Base-by-base conservation (phyloP, 73 alveolate genomes). In the Paramecium primaurelia region DNA sequence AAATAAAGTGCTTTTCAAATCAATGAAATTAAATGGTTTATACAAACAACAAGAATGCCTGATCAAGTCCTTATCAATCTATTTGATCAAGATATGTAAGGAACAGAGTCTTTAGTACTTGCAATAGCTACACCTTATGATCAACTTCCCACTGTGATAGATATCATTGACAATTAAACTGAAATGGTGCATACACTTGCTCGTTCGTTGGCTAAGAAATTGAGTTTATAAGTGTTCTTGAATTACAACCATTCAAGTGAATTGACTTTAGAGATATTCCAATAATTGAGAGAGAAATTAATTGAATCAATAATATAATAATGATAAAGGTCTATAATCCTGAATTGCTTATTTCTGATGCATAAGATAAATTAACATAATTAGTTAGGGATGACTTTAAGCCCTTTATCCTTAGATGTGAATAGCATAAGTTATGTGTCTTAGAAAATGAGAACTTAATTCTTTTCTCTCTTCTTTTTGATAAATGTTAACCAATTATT, bases 221-320 rank as follows among this genome's bases (percentile, higher is more conserved):
- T 80, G 34, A 10, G n/a, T 9, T 7, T 45, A 14, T 12, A 80
- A 16, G 73, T 80, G 26, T 80, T 80, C 49, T 80, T 80, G 91
- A 80, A 80, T 49, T 80, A 80, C 75, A 80, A 80, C 49, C 87
- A 73, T 38, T 37, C 60, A 20, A 28, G 44, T 80, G 91, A 40
- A 26, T 36, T 80, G 18, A 45, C 44, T 3, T 25, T 28, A 6
- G 77, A 80, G 49, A 20, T 32, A 34, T 49, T 40, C 58, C 38
- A 32, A 36, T 26, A 32, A 36, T 42, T 45, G 44, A 40, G 71
- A 18, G 51, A 25, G 32, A 49, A 80, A 45, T 25, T 25, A 47
- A 80, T 80, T 80, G 91, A 80, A 44, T 80, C 34, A 80, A 44
- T 80, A 32, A 80, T 45, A 80, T 80, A 64, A 80, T 26, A 18